phyloP scores from a whole-genome alignment of 2,329 filamentous ascomycete genomes.

The Colletotrichum sp. region DNA sequence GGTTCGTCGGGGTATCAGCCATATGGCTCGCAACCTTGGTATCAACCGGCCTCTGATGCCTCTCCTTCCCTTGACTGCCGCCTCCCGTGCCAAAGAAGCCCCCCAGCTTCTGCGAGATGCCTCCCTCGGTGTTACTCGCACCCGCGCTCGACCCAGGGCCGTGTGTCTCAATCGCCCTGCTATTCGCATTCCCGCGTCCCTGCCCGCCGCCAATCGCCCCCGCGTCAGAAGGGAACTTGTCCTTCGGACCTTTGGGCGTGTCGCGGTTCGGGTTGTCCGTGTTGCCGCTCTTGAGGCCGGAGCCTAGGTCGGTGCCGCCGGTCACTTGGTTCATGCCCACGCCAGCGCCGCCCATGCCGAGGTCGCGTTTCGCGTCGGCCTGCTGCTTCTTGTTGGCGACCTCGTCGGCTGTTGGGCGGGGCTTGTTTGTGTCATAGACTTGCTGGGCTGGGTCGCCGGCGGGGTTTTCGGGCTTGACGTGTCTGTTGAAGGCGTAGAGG shows the following conservation, averaged over 20 bases:
- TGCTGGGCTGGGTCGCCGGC: conserved; percentile 12
- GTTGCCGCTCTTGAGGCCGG: conserved; percentile 20
- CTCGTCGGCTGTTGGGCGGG: conserved; percentile 13
- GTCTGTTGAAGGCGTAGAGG: conserved; percentile 11
- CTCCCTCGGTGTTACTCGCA: not conserved
- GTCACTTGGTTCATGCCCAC: conserved; percentile 34
- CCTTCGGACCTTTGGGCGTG: conserved; percentile 26
- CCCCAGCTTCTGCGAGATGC: conserved; percentile 18
- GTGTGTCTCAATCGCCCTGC: conserved; percentile 30
- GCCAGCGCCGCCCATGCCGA: conserved; percentile 34
- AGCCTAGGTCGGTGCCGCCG: conserved; percentile 33
- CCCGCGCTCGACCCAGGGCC: not conserved
- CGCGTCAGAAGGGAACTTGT: conserved; percentile 38
- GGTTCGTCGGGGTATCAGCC: conserved; percentile 20
- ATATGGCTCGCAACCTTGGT: conserved; percentile 17
- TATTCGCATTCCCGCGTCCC: conserved; percentile 31
- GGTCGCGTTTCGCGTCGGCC: conserved; percentile 33
- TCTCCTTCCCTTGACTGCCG: conserved; percentile 20
- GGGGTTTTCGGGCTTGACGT: not conserved
- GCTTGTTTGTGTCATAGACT: not conserved
- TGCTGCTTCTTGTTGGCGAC: not conserved
- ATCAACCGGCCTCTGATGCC: conserved; percentile 1
- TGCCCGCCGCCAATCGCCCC: conserved; percentile 36
- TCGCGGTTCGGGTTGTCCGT: conserved; percentile 23
- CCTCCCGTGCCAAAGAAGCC: conserved; percentile 30